phyloP scores from a whole-genome alignment of 208 protist species.

The Angomonas deanei region DNA sequence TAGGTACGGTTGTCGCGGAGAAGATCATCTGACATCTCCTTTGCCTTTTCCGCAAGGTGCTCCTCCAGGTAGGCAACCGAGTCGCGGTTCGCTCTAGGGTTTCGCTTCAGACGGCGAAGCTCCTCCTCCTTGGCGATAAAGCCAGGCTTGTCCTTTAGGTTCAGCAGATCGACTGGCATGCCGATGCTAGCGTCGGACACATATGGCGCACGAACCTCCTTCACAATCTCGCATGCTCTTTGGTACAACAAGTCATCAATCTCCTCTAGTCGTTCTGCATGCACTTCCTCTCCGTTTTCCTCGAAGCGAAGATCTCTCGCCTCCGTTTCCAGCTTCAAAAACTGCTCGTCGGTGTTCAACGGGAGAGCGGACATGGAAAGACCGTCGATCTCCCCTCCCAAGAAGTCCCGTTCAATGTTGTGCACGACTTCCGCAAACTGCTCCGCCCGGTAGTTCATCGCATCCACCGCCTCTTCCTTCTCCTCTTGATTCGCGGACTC shows the following conservation, averaged over 20 bases:
- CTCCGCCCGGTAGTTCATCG: conserved; percentile 44
- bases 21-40: conserved; percentile 18
- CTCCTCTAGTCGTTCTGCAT: conserved; percentile 42
- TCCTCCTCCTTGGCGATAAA: conserved; percentile 56
- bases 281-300: conserved; percentile 35
- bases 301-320: conserved; percentile 27
- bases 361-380: conserved; percentile 21
- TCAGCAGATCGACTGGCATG: conserved; percentile 52
- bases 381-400: conserved; percentile 29
- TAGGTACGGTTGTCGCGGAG: conserved; percentile 10
- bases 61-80: conserved; percentile 20
- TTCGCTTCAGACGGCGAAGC: conserved; percentile 26
- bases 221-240: conserved; percentile 32
- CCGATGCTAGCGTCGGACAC: conserved; percentile 50
- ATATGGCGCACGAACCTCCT: conserved; percentile 51
- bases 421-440: conserved; percentile 47
- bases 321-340: conserved; percentile 23
- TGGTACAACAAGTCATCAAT: conserved; percentile 59
- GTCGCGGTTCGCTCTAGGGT: conserved; percentile 17
- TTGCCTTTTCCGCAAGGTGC: conserved; percentile 19
- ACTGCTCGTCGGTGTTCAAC: conserved; percentile 18
- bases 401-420: conserved; percentile 37
- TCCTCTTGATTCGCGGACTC: conserved; percentile 43
- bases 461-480: conserved; percentile 45
- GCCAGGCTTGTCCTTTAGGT: conserved; percentile 35